A percentile compares a stretch with the other conserved stretches of the same genome.
These are phyloP conservation scores for Ilyonectria mors-panacis DNA, from an alignment of 2,329 filamentous ascomycete genomes.

Conservation along the genomic window DNA sequence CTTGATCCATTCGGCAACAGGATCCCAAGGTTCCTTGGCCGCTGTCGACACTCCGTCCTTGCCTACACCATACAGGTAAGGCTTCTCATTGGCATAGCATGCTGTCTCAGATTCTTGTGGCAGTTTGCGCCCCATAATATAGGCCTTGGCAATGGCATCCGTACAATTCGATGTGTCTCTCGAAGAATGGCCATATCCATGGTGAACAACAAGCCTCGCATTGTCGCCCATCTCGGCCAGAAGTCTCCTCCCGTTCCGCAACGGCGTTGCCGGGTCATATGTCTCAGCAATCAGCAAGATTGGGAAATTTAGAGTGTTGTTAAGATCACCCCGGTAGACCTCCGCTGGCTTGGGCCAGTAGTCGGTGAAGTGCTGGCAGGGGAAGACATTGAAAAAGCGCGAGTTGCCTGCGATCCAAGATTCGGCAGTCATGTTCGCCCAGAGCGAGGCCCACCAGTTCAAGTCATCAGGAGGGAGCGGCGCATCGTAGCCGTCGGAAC, in stretches of 20 bases:
- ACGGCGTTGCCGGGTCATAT: constrained; percentile 65
- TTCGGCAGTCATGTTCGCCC: constrained; percentile 62
- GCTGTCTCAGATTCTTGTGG: constrained; percentile 59
- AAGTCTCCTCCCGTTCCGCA: constrained; percentile 63
- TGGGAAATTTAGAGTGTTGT: constrained; percentile 60
- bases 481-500: constrained; percentile 62
- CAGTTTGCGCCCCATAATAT: constrained; percentile 58
- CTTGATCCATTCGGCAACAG: constrained; percentile 22
- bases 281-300: constrained; percentile 64
- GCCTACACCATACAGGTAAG: constrained; percentile 59
- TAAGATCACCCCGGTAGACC: constrained; percentile 63
- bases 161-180: constrained; percentile 63
- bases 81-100: constrained; percentile 64
- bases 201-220: constrained; percentile 63
- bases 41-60: constrained; percentile 3
- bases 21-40: constrained; percentile 10
- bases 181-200: constrained; percentile 65
- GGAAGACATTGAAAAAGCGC: constrained; percentile 61
- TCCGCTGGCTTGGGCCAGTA: constrained; percentile 64
- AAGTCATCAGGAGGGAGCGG: constrained; percentile 55
- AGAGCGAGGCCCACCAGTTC: constrained; percentile 62
- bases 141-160: constrained; percentile 57
- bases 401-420: constrained; percentile 65
- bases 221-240: constrained; percentile 63
- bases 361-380: constrained; percentile 61